Conservation (phyloP, 2,329 filamentous ascomycete genomes). For the Colletotrichum sansevieriae region DNA sequence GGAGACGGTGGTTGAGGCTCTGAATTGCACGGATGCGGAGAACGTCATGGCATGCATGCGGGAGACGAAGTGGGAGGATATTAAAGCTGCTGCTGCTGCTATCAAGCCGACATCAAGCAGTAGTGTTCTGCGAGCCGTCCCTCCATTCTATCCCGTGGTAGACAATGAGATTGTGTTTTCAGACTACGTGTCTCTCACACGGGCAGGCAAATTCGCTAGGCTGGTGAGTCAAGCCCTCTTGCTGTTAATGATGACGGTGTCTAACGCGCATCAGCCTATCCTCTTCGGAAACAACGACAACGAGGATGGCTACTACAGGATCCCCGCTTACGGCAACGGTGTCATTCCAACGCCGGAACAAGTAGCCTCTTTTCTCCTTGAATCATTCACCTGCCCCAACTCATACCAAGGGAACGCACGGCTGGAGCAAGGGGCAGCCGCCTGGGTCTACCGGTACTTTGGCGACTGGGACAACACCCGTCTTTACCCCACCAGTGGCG, state of each 20-base stretch:
- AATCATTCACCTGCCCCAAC: slow-evolving; percentile 62
- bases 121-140: slow-evolving; percentile 53
- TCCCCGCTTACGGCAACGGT: slow-evolving; percentile 56
- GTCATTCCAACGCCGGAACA: slow-evolving; percentile 54
- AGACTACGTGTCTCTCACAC: slow-evolving; percentile 53
- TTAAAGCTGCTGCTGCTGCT: slow-evolving; percentile 53
- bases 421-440: slow-evolving; percentile 49
- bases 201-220: slow-evolving; percentile 53
- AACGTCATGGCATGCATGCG: slow-evolving; percentile 55
- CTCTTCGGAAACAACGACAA: slow-evolving; percentile 59
- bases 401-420: slow-evolving; percentile 54
- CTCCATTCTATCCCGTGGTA: slow-evolving; percentile 57
- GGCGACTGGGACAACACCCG: slow-evolving; percentile 63
- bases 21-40: slow-evolving; percentile 34
- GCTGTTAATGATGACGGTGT: accelerated
- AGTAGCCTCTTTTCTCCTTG: slow-evolving; percentile 55
- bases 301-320: slow-evolving; percentile 62
- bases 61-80: slow-evolving; percentile 49
- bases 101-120: slow-evolving; percentile 51
- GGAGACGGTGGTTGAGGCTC: slow-evolving; percentile 58
- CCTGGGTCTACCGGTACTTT: slow-evolving; percentile 62
- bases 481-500: slow-evolving; percentile 59
- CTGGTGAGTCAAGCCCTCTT: not conserved
- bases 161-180: slow-evolving; percentile 57
- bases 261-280: slow-evolving; percentile 49